Percentiles rank a stretch among this genome's conserved stretches.
Conservation (phyloP, 768 basidiomycete species). For the Boletus edulis region DNA sequence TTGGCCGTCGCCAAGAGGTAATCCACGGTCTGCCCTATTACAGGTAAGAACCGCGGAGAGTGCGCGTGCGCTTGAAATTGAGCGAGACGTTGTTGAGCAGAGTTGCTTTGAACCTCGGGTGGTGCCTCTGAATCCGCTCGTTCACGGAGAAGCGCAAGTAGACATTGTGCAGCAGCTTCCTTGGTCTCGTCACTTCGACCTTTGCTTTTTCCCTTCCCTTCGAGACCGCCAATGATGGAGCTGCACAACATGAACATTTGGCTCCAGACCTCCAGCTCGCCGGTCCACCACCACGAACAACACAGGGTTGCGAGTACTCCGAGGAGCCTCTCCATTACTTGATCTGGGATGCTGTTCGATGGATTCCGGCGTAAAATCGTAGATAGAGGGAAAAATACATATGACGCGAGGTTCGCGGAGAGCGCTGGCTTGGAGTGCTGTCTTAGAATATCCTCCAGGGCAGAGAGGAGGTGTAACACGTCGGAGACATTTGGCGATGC, state of each 20-base stretch:
- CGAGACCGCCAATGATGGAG: slow-evolving; percentile 61
- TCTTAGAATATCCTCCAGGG: slow-evolving; percentile 49
- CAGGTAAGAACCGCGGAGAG: slow-evolving; percentile 57
- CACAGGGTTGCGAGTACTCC: slow-evolving; percentile 55
- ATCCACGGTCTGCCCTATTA: slow-evolving; percentile 82
- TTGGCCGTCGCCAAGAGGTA: slow-evolving; percentile 60
- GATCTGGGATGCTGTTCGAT: slow-evolving; percentile 68
- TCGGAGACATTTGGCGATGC: slow-evolving; percentile 49
- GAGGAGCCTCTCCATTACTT: slow-evolving; percentile 74
- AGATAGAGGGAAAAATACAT: slow-evolving; percentile 86
- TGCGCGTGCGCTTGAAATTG: slow-evolving; percentile 41
- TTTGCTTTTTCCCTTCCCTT: slow-evolving; percentile 65
- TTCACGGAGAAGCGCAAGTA: slow-evolving; percentile 60
- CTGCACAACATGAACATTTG: slow-evolving; percentile 80
- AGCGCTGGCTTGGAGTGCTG: slow-evolving; percentile 43
- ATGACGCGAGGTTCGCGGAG: slow-evolving; percentile 65
- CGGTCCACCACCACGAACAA: slow-evolving; percentile 83
- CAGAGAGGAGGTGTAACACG: slow-evolving; percentile 50
- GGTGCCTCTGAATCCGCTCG: slow-evolving; percentile 42
- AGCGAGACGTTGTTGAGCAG: slow-evolving; percentile 33
- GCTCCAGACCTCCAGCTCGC: slow-evolving; percentile 73
- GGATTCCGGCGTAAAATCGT: slow-evolving; percentile 77
- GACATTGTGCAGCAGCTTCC: slow-evolving; percentile 66
- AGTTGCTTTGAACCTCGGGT: slow-evolving; percentile 22
- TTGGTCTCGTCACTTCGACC: slow-evolving; percentile 80